Evolutionary conservation across 306 rosid genomes (phyloP).

Genomic region (Dalbergia cochinchinensis): DNA sequence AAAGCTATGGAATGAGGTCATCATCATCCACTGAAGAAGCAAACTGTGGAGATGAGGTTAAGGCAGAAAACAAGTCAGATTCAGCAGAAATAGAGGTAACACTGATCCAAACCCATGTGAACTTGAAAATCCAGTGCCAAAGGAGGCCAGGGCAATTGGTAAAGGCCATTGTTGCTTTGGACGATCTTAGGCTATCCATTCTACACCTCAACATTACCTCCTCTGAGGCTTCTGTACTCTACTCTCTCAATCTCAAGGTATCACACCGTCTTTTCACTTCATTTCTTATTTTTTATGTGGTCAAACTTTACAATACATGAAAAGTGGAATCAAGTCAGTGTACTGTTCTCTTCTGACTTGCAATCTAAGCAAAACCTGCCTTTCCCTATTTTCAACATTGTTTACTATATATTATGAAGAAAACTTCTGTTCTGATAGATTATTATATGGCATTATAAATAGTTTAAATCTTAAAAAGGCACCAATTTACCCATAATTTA

Average conservation of each 20-base stretch:
- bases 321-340: slow-evolving; percentile 56
- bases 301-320: slow-evolving; percentile 52
- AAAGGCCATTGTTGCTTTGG: slow-evolving; percentile 79
- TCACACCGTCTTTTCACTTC: slow-evolving; percentile 43
- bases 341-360: slow-evolving; percentile 59
- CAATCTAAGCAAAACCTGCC: slow-evolving; percentile 53
- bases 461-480: too few relatives aligned
- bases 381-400: slow-evolving; percentile 49
- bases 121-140: slow-evolving; percentile 76
- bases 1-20: slow-evolving; percentile 49
- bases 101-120: slow-evolving; percentile 90
- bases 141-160: slow-evolving; percentile 73
- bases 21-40: slow-evolving; percentile 42
- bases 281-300: slow-evolving; percentile 12
- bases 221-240: slow-evolving; percentile 64
- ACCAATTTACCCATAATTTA: too few relatives aligned
- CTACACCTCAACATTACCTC: slow-evolving; percentile 91
- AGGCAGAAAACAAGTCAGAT: slow-evolving; percentile 77
- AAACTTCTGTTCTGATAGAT: background rate
- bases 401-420: background rate
- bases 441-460: too few relatives aligned
- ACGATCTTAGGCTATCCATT: slow-evolving; percentile 78
- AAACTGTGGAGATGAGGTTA: slow-evolving; percentile 55
- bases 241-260: slow-evolving; percentile 98
- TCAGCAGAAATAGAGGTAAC: slow-evolving; percentile 74